Conservation (phyloP, 192 early-diverging fungal species). For the Endogone sp. region DNA sequence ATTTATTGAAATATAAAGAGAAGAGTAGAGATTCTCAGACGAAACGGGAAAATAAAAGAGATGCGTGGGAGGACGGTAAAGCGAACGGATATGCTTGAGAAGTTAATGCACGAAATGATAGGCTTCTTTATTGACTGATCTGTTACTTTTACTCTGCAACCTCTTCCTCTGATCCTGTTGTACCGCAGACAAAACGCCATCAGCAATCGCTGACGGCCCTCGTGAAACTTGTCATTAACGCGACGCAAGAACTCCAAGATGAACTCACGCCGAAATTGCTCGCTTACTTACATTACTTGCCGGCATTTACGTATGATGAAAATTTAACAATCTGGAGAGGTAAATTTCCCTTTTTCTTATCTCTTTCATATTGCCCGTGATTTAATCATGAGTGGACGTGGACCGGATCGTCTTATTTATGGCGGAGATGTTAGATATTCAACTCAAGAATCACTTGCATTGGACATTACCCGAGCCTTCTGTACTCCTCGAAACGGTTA, state of each 20-base stretch:
- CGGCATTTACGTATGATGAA: constrained; percentile 21
- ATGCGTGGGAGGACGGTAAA: too few relatives aligned
- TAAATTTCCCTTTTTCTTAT: neutral
- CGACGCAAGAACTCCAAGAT: constrained; percentile 18
- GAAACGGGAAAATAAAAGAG: too few relatives aligned
- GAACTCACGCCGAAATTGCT: constrained; percentile 21
- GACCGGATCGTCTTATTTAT: too few relatives aligned
- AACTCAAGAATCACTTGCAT: too few relatives aligned
- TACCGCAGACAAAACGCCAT: constrained; percentile 21
- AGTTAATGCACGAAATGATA: too few relatives aligned
- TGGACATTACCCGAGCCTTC: too few relatives aligned
- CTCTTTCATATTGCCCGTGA: neutral
- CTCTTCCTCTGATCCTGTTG: neutral
- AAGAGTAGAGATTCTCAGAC: too few relatives aligned
- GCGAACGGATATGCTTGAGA: too few relatives aligned
- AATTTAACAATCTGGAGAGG: constrained; percentile 26
- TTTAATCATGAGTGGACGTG: too few relatives aligned
- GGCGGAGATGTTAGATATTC: too few relatives aligned
- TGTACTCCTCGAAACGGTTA: too few relatives aligned
- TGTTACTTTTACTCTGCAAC: neutral
- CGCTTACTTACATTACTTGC: constrained; percentile 23
- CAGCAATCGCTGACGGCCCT: constrained; percentile 27
- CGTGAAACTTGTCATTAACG: constrained; percentile 19
- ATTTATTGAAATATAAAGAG: neutral
- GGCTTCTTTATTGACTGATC: neutral